Evolutionary conservation across 495 filamentous ascomycete species (phyloP).

Genomic region (Penicillium pancosmium): DNA sequence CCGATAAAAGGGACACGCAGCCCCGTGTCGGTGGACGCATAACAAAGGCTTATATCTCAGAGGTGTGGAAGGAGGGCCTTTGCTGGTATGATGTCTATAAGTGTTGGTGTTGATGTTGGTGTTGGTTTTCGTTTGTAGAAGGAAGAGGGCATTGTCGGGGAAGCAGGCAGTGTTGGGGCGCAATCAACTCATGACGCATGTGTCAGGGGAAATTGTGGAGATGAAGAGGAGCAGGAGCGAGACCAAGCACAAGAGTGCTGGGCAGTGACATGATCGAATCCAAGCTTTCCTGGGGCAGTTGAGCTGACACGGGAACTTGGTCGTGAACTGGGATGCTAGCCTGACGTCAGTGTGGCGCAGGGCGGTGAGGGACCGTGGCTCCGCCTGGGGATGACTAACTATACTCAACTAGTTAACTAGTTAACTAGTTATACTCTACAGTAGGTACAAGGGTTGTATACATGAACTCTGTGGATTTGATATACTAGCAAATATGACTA

Average conservation of each 20-base stretch:
- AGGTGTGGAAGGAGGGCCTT: background rate
- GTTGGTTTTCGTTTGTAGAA: background rate
- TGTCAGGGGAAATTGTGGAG: constrained; percentile 11
- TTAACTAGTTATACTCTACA: too few species aligned
- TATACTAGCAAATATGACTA: too few species aligned
- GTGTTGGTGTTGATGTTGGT: background rate
- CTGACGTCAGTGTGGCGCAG: constrained; percentile 3
- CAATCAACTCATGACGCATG: constrained; percentile 32
- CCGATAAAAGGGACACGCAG: constrained; percentile 18
- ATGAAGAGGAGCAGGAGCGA: background rate
- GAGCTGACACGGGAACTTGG: background rate
- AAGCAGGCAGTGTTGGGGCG: background rate
- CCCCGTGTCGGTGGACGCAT: constrained; percentile 20
- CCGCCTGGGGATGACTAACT: background rate
- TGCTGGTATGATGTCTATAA: background rate
- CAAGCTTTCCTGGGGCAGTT: constrained; percentile 1
- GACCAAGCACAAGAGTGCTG: background rate
- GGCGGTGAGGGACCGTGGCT: background rate
- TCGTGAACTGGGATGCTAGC: background rate
- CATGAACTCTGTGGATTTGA: too few species aligned
- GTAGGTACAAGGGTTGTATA: too few species aligned
- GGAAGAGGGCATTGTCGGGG: constrained; percentile 3
- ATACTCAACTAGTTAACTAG: too few species aligned
- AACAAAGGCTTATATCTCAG: background rate
- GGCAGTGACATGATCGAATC: constrained; percentile 2